Percentiles rank a stretch among this genome's conserved stretches.
Evolutionary conservation across 2,329 filamentous ascomycete genomes (phyloP).

Genomic region (Arthroderma sp.): DNA sequence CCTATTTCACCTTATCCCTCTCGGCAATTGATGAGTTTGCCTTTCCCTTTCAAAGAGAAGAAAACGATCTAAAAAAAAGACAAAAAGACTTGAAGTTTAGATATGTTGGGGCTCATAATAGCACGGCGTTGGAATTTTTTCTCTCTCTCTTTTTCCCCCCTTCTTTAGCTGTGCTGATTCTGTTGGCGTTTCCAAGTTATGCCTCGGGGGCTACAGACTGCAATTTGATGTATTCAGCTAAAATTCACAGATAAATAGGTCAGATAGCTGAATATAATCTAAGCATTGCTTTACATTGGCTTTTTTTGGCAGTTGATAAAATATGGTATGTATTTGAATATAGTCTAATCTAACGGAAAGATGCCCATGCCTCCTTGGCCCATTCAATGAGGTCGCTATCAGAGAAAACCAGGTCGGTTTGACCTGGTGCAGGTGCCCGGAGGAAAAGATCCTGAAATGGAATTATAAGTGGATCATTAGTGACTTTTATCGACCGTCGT

Average conservation of each 20-base stretch:
- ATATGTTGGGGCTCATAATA: constrained; percentile 13
- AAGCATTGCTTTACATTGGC: too few species aligned
- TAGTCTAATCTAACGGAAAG: too few species aligned
- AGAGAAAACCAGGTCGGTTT: too few species aligned
- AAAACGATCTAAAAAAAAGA: constrained; percentile 20
- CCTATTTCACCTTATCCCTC: not conserved
- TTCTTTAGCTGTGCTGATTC: not conserved
- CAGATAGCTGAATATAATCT: too few species aligned
- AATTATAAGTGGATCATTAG: constrained; percentile 3
- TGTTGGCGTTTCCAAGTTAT: too few species aligned
- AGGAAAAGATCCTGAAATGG: constrained; percentile 4
- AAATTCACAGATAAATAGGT: too few species aligned
- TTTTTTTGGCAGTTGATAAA: too few species aligned
- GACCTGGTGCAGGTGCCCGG: not conserved
- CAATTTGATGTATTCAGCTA: too few species aligned
- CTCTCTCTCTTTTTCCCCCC: not conserved
- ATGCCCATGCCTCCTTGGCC: too few species aligned
- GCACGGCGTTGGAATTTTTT: constrained; percentile 15
- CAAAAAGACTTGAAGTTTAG: constrained; percentile 13
- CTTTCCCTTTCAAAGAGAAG: not conserved
- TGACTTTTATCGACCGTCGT: not conserved
- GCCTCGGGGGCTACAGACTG: too few species aligned
- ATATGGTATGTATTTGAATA: too few species aligned
- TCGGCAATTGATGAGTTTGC: not conserved
- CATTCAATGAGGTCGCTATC: too few species aligned